Percentiles rank a stretch among this genome's conserved stretches.
Conservation (phyloP, 805 yeast species). For the Torulaspora indica region DNA sequence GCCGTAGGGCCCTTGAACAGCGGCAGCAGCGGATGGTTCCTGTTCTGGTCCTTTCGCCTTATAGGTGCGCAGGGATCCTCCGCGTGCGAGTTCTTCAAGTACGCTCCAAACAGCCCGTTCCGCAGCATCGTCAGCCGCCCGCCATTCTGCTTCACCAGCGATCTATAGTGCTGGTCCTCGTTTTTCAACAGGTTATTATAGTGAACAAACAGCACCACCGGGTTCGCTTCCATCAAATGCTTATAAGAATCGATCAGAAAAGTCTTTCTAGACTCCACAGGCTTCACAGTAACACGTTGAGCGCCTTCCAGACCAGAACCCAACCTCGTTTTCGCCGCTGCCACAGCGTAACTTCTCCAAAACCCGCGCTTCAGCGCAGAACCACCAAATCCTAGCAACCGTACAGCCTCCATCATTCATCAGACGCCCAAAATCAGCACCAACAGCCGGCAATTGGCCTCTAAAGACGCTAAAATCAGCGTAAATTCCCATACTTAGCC, state of each 20-base stretch:
- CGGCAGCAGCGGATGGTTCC: conserved; percentile 62
- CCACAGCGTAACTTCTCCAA: conserved; percentile 6
- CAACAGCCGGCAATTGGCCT: conserved; percentile 1
- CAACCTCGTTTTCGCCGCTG: conserved; percentile 2
- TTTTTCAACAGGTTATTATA: conserved; percentile 71
- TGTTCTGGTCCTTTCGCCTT: conserved; percentile 43
- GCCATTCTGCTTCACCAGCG: conserved; percentile 59
- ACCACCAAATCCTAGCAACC: neutral
- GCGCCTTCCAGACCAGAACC: neutral
- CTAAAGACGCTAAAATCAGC: neutral
- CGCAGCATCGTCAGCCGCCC: conserved; percentile 66
- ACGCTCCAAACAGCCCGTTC: conserved; percentile 66
- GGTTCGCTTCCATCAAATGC: conserved; percentile 58
- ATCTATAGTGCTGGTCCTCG: conserved; percentile 63
- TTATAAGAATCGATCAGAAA: conserved; percentile 78
- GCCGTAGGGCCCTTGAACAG: conserved; percentile 85
- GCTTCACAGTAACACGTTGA: conserved; percentile 52
- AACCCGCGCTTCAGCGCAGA: neutral
- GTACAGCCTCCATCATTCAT: neutral
- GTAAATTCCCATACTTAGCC: neutral
- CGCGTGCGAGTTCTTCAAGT: conserved; percentile 63
- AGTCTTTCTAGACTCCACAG: conserved; percentile 72
- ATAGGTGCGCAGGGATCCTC: conserved; percentile 64
- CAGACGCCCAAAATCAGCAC: neutral
- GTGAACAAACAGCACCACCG: conserved; percentile 74